phyloP scores from a whole-genome alignment of 257 asterid genomes.

The Thymus quinquecostatus region DNA sequence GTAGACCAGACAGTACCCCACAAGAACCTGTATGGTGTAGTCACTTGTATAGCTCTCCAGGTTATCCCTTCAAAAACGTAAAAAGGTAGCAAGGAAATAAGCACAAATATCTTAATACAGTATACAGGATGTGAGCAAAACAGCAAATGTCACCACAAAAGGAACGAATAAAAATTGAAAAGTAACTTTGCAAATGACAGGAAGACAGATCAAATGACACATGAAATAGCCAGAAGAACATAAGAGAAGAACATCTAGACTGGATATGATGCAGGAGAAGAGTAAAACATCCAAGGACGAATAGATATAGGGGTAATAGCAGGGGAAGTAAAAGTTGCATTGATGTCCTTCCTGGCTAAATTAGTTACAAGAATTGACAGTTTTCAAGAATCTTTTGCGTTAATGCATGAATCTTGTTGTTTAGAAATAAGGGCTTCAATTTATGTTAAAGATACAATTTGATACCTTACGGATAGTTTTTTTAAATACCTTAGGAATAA shows the following conservation, averaged over 20 bases:
- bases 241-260: neutral
- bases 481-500: no score
- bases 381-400: neutral
- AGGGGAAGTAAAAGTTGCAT: neutral
- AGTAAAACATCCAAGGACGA: neutral
- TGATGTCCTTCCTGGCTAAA: neutral
- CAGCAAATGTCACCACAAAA: neutral
- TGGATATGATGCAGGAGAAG: neutral
- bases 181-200: neutral
- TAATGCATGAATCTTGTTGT: no score
- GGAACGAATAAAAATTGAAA: neutral
- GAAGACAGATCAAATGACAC: neutral
- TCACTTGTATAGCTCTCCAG: constrained; percentile 94
- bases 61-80: constrained; percentile 59
- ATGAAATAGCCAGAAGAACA: no score
- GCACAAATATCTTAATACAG: neutral
- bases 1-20: constrained; percentile 89
- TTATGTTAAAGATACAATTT: no score
- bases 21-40: constrained; percentile 86
- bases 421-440: no score
- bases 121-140: constrained; percentile 3
- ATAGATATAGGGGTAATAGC: neutral
- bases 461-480: no score
- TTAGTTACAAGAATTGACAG: neutral
- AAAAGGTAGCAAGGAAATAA: constrained; percentile 8